Evolutionary conservation across 2,329 filamentous ascomycete species (phyloP), one percentile per base, ranked within the genome.

Genomic region (Alternaria panax): DNA sequence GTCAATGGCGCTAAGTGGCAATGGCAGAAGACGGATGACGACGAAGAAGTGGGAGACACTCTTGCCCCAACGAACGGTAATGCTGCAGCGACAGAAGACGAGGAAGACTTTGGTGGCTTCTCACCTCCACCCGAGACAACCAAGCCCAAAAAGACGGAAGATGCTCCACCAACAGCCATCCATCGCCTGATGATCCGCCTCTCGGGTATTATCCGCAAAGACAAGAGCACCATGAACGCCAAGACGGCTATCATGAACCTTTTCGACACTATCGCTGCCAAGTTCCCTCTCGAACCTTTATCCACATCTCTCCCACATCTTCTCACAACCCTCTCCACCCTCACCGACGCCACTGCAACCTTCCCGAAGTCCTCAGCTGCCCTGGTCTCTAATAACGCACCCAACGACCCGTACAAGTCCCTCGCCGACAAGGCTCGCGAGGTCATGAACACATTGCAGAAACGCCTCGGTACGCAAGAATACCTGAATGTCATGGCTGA

Each of bases 361-460:
- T 80, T 86, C 14, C 91, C 92, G 0, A 88, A 88, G 64, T 91
- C 90, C 24, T 60, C 63, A 28, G 86, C 86, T 6, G 91, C 96
- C 70, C 83, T 88, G 2, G 85, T 85, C 1, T 92, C 94, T 61
- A 60, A 66, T 40, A 69, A 67, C 57, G 64, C 67, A 34, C 64
- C 64, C 8, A 87, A 90, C 47, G 75, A 79, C 38, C 61, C 86
- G 84, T 90, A 93, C 76, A 90, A 92, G 64, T 83, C 83, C 0
- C 82, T 99, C 32, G 88, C 90, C 67, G 84, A 86, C 40, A 88
- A 89, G 57, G 90, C 91, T 5, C 87, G 90, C 65, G 90, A 94
- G 69, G 83, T 93, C 11, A 88, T 98, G 82, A 90, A 92, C 64
- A 80, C 85, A n/a, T 76, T 99, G 59, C 93, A 97, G 81, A 90